Percentiles rank a stretch among this genome's conserved stretches.
Conservation (phyloP, 163 green algal species). For the Volvox carteri region DNA sequence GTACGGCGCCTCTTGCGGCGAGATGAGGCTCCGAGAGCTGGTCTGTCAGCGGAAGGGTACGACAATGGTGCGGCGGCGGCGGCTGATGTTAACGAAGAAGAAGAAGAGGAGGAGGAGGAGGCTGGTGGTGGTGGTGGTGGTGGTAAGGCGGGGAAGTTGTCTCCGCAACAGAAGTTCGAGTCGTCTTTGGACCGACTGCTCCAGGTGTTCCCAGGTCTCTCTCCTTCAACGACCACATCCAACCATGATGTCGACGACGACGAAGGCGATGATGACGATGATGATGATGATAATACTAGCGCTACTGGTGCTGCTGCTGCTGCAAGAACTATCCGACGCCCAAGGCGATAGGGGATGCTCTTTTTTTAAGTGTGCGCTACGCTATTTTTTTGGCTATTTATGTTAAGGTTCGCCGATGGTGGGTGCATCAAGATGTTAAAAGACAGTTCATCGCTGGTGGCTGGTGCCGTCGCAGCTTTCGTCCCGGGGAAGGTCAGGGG, state of each 20-base stretch:
- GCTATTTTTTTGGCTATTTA: too few species aligned
- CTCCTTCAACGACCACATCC: too few species aligned
- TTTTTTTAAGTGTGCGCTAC: too few species aligned
- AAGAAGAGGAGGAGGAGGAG: neutral
- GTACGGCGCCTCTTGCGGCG: conserved; percentile 3
- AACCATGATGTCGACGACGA: too few species aligned
- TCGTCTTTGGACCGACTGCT: neutral
- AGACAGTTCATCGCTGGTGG: neutral
- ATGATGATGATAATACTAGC: neutral
- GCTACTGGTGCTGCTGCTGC: neutral
- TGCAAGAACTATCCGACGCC: neutral
- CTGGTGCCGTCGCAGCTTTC: neutral
- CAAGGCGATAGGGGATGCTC: neutral
- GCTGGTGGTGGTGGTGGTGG: neutral
- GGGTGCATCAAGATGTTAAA: too few species aligned
- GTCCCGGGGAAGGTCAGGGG: too few species aligned
- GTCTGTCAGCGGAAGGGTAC: neutral
- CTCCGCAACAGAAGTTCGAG: neutral
- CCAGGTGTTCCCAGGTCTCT: neutral
- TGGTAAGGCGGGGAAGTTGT: neutral
- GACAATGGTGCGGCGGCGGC: neutral
- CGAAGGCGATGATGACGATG: neutral
- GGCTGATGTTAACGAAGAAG: neutral
- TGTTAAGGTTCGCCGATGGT: too few species aligned
- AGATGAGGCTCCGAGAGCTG: neutral